These are phyloP conservation scores for Boeremia exigua DNA, from an alignment of 2,329 filamentous ascomycete genomes.

Conservation along the genomic window DNA sequence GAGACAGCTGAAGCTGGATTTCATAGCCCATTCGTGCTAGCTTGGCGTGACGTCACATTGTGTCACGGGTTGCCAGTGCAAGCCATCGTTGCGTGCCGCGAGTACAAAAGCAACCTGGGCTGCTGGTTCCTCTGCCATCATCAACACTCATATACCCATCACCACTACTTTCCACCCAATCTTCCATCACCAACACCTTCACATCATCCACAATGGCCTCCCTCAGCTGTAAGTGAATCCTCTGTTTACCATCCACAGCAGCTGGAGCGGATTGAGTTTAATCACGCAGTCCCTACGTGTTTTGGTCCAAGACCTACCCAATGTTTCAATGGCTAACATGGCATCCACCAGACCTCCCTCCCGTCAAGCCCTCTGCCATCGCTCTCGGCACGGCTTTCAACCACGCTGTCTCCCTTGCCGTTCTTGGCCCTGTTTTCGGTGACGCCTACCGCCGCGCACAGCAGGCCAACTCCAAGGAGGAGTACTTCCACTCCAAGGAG, in stretches of 20 bases:
- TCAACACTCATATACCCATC: constrained; percentile 22
- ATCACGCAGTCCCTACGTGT: constrained; percentile 20
- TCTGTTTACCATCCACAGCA: neutral
- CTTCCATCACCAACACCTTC: constrained; percentile 24
- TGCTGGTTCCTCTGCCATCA: constrained; percentile 31
- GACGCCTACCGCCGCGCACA: constrained; percentile 94
- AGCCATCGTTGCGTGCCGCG: constrained; percentile 22
- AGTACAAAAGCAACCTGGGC: constrained; percentile 43
- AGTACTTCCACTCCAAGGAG: constrained; percentile 94
- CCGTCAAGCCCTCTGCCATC: constrained; percentile 98
- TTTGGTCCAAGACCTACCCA: constrained; percentile 9
- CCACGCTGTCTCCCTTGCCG: constrained; percentile 85
- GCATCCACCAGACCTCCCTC: constrained; percentile 64
- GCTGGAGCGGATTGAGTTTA: neutral
- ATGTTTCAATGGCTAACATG: constrained; percentile 25
- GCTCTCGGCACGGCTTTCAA: constrained; percentile 96
- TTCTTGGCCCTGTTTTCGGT: constrained; percentile 89
- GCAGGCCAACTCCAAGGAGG: constrained; percentile 90
- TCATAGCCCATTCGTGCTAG: constrained; percentile 17
- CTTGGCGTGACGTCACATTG: constrained; percentile 42
- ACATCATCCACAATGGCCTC: constrained; percentile 60
- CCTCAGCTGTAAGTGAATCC: constrained; percentile 61
- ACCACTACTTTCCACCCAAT: constrained; percentile 13
- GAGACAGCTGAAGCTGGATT: constrained; percentile 29
- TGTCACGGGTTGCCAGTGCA: constrained; percentile 34